These are phyloP conservation scores for Zasmidium angulare DNA, from an alignment of 2,329 filamentous ascomycete genomes.

Conservation along the genomic window DNA sequence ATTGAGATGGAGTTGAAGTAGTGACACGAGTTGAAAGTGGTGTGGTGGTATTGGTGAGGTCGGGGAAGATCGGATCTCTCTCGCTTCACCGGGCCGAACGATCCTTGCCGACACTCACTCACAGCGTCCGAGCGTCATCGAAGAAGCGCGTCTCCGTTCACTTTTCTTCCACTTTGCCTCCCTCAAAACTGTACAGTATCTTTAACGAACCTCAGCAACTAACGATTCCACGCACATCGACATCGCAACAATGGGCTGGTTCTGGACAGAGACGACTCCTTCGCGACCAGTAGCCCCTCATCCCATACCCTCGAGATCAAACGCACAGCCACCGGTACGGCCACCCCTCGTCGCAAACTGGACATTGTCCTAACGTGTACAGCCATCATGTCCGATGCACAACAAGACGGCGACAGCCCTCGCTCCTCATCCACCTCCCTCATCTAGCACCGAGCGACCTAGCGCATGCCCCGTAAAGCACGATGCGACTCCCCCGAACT, in stretches of 20 bases:
- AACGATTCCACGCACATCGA: not conserved
- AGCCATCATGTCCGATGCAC: slow-evolving; percentile 73
- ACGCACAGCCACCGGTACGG: slow-evolving; percentile 57
- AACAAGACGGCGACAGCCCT: slow-evolving; percentile 40
- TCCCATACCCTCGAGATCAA: slow-evolving; percentile 44
- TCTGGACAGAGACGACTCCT: slow-evolving; percentile 61
- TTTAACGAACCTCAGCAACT: not conserved
- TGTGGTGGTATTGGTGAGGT: no score
- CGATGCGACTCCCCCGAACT: slow-evolving; percentile 35
- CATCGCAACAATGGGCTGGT: slow-evolving; percentile 61
- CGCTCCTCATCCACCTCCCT: slow-evolving; percentile 27
- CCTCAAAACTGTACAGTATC: not conserved
- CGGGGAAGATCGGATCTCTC: not conserved
- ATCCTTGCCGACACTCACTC: not conserved
- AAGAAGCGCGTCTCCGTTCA: not conserved
- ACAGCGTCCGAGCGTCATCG: slow-evolving; percentile 5
- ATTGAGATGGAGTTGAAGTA: no score
- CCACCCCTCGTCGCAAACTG: not conserved
- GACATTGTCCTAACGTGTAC: slow-evolving; percentile 19
- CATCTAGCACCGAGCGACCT: slow-evolving; percentile 29
- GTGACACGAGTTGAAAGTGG: no score
- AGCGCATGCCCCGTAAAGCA: slow-evolving; percentile 54
- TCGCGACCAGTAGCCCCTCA: slow-evolving; percentile 46
- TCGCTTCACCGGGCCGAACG: not conserved
- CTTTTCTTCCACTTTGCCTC: slow-evolving; percentile 1